Evolutionary conservation across 2,329 filamentous ascomycete genomes (phyloP).

Genomic region (Colletotrichum sp.): DNA sequence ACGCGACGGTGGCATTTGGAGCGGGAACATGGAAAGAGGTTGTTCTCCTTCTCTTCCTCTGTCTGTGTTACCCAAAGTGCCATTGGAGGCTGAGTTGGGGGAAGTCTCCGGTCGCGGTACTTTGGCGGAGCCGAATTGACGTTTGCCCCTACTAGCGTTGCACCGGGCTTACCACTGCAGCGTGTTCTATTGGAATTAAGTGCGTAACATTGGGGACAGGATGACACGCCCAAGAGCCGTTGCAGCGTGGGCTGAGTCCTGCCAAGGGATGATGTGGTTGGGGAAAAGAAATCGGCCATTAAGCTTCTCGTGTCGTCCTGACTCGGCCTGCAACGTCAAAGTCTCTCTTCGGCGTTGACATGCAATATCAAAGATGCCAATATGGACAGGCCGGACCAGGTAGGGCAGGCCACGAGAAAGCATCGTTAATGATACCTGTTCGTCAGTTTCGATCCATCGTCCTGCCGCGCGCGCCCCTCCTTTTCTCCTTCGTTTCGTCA

Average conservation of each 20-base stretch:
- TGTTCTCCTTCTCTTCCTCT: neutral
- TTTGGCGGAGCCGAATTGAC: neutral
- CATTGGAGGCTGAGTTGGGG: neutral
- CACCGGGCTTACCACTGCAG: neutral
- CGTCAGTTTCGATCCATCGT: neutral
- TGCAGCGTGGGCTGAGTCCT: neutral
- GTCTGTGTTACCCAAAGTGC: neutral
- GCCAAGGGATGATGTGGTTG: neutral
- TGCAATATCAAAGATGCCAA: neutral
- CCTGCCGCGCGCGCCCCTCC: neutral
- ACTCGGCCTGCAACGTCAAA: slow-evolving; percentile 10
- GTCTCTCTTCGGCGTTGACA: neutral
- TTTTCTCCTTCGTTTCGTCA: neutral
- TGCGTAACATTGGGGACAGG: neutral
- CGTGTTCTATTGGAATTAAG: neutral
- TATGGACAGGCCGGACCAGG: neutral
- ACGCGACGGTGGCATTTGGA: neutral
- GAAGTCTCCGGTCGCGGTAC: neutral
- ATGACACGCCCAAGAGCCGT: neutral
- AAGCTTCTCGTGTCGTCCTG: slow-evolving; percentile 5
- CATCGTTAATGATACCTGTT: neutral
- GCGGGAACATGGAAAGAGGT: neutral
- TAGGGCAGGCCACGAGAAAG: neutral
- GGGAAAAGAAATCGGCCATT: neutral
- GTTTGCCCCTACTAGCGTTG: neutral